Evolutionary conservation across 2,329 filamentous ascomycete species (phyloP), one percentile per base, ranked within the genome.

Genomic region (Paraconiothyrium brasiliense): DNA sequence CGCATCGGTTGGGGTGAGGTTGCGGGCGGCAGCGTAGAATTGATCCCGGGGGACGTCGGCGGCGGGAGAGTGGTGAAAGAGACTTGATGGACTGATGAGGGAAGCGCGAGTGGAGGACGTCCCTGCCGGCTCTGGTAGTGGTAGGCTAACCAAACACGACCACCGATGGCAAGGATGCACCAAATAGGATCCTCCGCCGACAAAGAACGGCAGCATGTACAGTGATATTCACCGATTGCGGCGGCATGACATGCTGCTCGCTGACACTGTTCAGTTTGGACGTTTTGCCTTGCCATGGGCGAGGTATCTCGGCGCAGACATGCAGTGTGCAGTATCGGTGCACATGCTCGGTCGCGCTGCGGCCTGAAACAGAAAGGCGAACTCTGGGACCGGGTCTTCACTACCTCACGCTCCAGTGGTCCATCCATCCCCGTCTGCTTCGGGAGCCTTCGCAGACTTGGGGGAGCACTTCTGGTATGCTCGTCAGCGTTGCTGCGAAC

Each of bases 21-120:
- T 32, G 62, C 22, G 41, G 47, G 44, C 30, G 39, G 52, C 44
- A 61, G 63, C 54, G 65, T 64, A 59, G 60, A 61, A 61, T 52
- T 65, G 57, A 61, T 61, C 57, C 59, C 60, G 60, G 64, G 57
- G 13, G 61, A 54, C 58, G 57, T 60, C 54, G 44, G 55, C 24
- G 52, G 27, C 27, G 27, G 6, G 27, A 30, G 67, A 62, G 63
- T 65, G 61, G 68, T 64, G 65, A 65, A 54, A 60, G 61, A 63
- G 58, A 54, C 56, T 44, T 48, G 35, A 63, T 51, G 57, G 59
- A 47, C 22, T n/a, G 58, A 49, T 59, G 57, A 64, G 60, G 52
- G 39, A 54, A 60, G 64, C 63, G 57, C 57, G 48, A 39, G 44
- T 51, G 32, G 22, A 30, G 24, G 54, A 55, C 51, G 51, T 55